Evolutionary conservation across 2,329 filamentous ascomycete species (phyloP).

Genomic region (Xylaria sp.): DNA sequence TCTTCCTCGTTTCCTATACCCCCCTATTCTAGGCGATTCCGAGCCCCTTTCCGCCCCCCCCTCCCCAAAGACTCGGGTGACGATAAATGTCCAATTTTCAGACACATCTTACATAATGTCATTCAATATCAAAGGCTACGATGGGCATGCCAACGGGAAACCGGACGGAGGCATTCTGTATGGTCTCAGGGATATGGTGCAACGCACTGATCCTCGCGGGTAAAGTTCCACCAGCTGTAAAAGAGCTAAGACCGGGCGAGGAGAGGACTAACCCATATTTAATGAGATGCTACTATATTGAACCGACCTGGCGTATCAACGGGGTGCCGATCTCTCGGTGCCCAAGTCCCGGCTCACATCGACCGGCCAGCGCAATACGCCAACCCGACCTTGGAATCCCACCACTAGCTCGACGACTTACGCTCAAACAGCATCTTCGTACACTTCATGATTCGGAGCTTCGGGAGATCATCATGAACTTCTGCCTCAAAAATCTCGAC

Average conservation of each 20-base stretch:
- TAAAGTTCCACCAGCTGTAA: background rate
- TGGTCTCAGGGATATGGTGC: constrained; percentile 24
- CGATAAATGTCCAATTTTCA: background rate
- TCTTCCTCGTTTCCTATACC: background rate
- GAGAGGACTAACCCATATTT: background rate
- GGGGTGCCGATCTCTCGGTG: constrained; percentile 22
- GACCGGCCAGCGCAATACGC: background rate
- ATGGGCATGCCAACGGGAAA: background rate
- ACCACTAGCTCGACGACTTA: background rate
- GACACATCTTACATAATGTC: constrained; percentile 14
- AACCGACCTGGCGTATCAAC: constrained; percentile 39
- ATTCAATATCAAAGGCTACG: constrained; percentile 5
- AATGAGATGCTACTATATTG: constrained; percentile 34
- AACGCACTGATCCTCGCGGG: constrained; percentile 34
- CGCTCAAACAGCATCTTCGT: constrained; percentile 17
- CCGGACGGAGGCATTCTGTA: constrained; percentile 18
- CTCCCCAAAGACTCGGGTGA: constrained; percentile 7
- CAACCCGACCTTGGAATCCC: background rate
- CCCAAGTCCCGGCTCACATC: background rate
- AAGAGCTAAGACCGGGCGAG: no score
- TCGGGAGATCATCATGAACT: constrained; percentile 39
- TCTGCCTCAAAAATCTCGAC: constrained; percentile 28
- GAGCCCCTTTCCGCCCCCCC: no score
- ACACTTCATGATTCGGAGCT: constrained; percentile 29
- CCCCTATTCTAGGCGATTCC: no score